Evolutionary conservation across 345 rosid species (phyloP), one percentile per base, ranked within the genome.

Genomic region (Mallotus nudiflorus): DNA sequence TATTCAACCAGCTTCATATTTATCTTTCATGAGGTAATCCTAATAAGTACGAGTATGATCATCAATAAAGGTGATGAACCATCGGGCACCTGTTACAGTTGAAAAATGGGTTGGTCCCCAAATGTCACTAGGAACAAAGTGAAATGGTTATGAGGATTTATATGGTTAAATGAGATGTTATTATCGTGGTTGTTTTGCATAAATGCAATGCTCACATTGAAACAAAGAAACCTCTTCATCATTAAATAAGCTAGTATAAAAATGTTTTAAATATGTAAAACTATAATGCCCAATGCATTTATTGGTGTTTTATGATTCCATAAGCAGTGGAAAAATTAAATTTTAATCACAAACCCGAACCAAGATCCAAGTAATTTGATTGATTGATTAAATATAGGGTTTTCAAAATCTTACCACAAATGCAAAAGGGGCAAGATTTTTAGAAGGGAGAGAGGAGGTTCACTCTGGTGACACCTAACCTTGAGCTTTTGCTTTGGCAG

Each of bases 61-160:
- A 33, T 67, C 37, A 35, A 67, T 67, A 12, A 53, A 67, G n/a
- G 70, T 52, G 12, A 19, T 10, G n/a, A 67, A 67, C 50, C 50
- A 54, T 25, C 15, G 53, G n/a, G 15, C 15, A 1, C 49, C 51
- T 18, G 15, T n/a, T 45, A 54, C 22, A 22, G 7, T 67, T 33
- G 15, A 8, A 1, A 39, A 16, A 6, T 14, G 28, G 6, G 62
- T 52, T 29, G 62, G 71, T n/a, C 37, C 39, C 69, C 50, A 67
- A 9, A 67, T 22, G 24, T 67, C 70, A 67, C 49, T 37, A 40
- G 31, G 50, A 11, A 67, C n/a, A 13, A 67, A 13, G 9, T 6
- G 46, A 39, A 67, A 54, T 1, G 24, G 71, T 14, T 67, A n/a
- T 1, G 62, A 53, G 0, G 42, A 9, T 3, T 48, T 19, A 29